Evolutionary conservation across 257 asterid species (phyloP), one percentile per base, ranked within the genome.

Genomic region (Schizonepeta tenuifolia): DNA sequence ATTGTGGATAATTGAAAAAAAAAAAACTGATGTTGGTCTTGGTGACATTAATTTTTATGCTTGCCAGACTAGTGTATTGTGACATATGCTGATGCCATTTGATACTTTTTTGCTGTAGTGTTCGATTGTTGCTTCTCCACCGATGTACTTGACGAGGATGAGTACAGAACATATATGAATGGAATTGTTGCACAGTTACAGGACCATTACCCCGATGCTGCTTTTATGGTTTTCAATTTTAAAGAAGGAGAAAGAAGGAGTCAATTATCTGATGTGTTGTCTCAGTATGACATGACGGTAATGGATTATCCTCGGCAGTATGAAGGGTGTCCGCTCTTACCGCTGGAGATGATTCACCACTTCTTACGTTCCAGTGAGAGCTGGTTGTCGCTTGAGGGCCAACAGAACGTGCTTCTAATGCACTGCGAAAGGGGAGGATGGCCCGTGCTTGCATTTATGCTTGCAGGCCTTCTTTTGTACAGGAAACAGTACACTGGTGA

Each of bases 401-500:
- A 95, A 77, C 99, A 92, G 73, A 95, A 95, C 35, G 99, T 95
- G 71, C 92, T 95, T 62, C 78, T 95, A 80, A 88, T 92, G 98
- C 96, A 92, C 78, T 95, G 99, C 49, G 98, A 92, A 82, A 85
- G 97, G 74, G 99, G 99, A 79, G 98, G 99, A 60, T 95, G 99
- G 98, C 96, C 98, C 18, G 93, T 90, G 72, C 96, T 95, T 50
- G 98, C 98, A 9, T 95, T 95, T 58, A 92, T 92, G 97, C 99
- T 95, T 75, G 98, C 99, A 10, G 98, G 96, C 70, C 99, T 95
- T 78, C 98, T 95, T 80, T 71, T 92, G 61, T 95, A 95, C 88
- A 79, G 97, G 71, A 95, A 92, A 71, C 98, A 95, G 81, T 92
- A 95, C 83, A 79, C 77, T 13, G 97, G 98, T 66, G 99, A 95